Percentiles rank a stretch among this genome's conserved stretches.
Evolutionary conservation across 768 basidiomycete species (phyloP).

Genomic region (Coprinopsis cinerea): DNA sequence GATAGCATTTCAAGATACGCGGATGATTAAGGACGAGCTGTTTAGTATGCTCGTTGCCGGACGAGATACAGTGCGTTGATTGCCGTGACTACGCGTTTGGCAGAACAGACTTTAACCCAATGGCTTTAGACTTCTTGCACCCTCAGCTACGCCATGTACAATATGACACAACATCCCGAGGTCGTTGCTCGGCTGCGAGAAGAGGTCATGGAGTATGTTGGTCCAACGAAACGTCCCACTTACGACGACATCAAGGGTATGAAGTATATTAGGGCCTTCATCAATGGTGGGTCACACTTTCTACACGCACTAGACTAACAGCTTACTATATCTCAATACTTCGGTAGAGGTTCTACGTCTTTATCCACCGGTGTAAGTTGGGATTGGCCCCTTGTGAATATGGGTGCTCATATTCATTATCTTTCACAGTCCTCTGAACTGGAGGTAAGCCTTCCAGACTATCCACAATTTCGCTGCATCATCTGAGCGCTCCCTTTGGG

Average conservation of each 20-base stretch:
- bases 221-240: constrained; percentile 21
- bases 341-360: constrained; percentile 19
- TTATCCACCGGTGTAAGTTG: constrained; percentile 21
- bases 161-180: constrained; percentile 21
- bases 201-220: constrained; percentile 23
- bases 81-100: neutral
- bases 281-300: constrained; percentile 23
- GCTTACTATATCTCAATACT: no score
- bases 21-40: constrained; percentile 40
- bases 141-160: neutral
- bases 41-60: constrained; percentile 29
- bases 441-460: constrained; percentile 7
- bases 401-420: no score
- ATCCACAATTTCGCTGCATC: neutral
- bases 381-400: no score
- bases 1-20: constrained; percentile 29
- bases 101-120: no score
- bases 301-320: neutral
- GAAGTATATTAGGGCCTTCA: constrained; percentile 35
- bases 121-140: constrained; percentile 1
- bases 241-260: constrained; percentile 27
- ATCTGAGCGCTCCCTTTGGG: neutral
- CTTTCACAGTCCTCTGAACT: constrained; percentile 11
- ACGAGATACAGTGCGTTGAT: constrained; percentile 33
- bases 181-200: constrained; percentile 23